Evolutionary conservation across 805 yeast species (phyloP).

Genomic region (Wickerhamiella qilinensis): DNA sequence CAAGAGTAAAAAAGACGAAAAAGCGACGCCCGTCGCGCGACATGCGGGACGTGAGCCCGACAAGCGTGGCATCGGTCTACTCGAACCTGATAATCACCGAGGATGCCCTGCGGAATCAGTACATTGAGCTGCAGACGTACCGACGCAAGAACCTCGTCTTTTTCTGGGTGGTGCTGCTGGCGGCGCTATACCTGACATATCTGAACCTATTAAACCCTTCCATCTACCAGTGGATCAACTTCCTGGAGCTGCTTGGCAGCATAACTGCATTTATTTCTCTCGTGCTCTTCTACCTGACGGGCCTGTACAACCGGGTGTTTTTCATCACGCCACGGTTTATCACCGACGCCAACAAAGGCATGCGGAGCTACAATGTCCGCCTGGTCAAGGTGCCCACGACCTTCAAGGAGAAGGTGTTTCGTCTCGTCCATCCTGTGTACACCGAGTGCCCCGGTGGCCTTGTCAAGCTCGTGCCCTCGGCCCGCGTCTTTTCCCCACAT

Average conservation of each 20-base stretch:
- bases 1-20: not conserved
- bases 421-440: conserved; percentile 18
- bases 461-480: conserved; percentile 64
- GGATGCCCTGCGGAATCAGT: conserved; percentile 71
- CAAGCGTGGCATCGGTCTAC: conserved; percentile 28
- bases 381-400: conserved; percentile 29
- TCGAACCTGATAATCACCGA: conserved; percentile 63
- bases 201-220: conserved; percentile 21
- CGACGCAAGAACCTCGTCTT: conserved; percentile 48
- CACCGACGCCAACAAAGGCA: conserved; percentile 72
- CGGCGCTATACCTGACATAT: conserved; percentile 20
- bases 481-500: conserved; percentile 68
- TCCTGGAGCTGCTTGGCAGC: conserved; percentile 29
- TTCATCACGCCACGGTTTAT: conserved; percentile 67
- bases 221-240: conserved; percentile 21
- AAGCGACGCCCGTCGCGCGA: not conserved
- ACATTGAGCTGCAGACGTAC: conserved; percentile 48
- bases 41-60: conserved; percentile 1
- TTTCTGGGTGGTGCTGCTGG: conserved; percentile 16
- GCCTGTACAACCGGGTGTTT: conserved; percentile 77
- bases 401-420: conserved; percentile 16
- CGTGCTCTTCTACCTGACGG: conserved; percentile 66
- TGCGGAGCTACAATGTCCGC: conserved; percentile 66
- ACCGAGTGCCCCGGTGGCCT: conserved; percentile 39
- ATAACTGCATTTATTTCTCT: conserved; percentile 49